phyloP scores from a whole-genome alignment of 495 filamentous ascomycete genomes.

The Cairneyella variabilis region DNA sequence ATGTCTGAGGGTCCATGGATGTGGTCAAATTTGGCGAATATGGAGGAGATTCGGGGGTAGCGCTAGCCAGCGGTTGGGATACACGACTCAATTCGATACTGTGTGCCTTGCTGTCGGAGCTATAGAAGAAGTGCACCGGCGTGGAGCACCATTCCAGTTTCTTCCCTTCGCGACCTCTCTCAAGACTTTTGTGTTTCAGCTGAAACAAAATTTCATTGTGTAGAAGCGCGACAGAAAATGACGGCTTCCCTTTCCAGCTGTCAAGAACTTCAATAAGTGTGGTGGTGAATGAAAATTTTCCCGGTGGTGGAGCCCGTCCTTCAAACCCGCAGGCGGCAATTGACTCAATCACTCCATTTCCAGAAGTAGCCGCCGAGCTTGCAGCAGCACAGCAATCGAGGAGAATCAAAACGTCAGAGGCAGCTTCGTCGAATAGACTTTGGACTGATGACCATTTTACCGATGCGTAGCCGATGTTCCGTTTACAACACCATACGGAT shows the following conservation, averaged over 20 bases:
- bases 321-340: slow-evolving; percentile 52
- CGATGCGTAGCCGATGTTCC: slow-evolving; percentile 34
- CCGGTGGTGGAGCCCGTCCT: slow-evolving; percentile 46
- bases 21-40: not conserved
- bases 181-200: slow-evolving; percentile 47
- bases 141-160: slow-evolving; percentile 46
- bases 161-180: slow-evolving; percentile 41
- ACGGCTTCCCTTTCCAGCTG: slow-evolving; percentile 40
- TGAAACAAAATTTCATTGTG: slow-evolving; percentile 48
- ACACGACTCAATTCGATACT: not conserved
- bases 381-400: slow-evolving; percentile 53
- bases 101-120: slow-evolving; percentile 41
- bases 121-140: slow-evolving; percentile 51
- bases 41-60: no score
- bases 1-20: not conserved
- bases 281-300: slow-evolving; percentile 48
- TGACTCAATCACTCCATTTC: slow-evolving; percentile 47
- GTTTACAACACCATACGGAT: slow-evolving; percentile 45
- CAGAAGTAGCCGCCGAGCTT: slow-evolving; percentile 44
- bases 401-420: slow-evolving; percentile 49
- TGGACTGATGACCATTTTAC: slow-evolving; percentile 53
- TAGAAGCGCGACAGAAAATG: slow-evolving; percentile 47
- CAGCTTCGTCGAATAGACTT: slow-evolving; percentile 43
- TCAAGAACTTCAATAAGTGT: slow-evolving; percentile 47
- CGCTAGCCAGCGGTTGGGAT: not conserved